Percentiles rank a stretch among this genome's conserved stretches.
Conservation (phyloP, 2,329 filamentous ascomycete genomes). For the Colletotrichum sojae region DNA sequence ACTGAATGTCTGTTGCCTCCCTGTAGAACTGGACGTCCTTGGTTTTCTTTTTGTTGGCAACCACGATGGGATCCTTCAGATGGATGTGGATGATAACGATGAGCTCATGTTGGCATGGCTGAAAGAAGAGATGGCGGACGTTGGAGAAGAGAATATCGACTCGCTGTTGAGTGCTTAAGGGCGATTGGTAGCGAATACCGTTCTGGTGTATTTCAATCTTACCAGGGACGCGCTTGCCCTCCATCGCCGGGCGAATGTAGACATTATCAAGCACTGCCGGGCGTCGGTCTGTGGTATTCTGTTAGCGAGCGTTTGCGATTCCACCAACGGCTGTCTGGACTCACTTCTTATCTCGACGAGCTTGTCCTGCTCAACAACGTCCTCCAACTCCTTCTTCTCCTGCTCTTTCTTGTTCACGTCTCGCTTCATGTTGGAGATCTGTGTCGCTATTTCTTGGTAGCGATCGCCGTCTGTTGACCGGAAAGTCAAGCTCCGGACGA, state of each 20-base stretch:
- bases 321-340: constrained; percentile 47
- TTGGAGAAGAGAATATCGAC: constrained; percentile 98
- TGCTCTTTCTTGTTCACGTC: constrained; percentile 93
- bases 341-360: constrained; percentile 92
- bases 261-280: constrained; percentile 93
- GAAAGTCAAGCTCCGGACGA: constrained; percentile 95
- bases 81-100: constrained; percentile 99
- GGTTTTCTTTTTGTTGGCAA: constrained; percentile 97
- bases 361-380: constrained; percentile 99
- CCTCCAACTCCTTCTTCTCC: constrained; percentile 99
- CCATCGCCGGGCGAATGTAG: constrained; percentile 94
- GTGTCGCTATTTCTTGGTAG: constrained; percentile 90
- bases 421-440: constrained; percentile 97
- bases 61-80: constrained; percentile 96
- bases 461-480: constrained; percentile 90
- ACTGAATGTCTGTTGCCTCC: constrained; percentile 98
- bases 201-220: constrained; percentile 99
- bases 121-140: constrained; percentile 98
- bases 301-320: not conserved
- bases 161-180: constrained; percentile 82
- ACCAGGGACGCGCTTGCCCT: constrained; percentile 96
- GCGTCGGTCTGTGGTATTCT: constrained; percentile 77
- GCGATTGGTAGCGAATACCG: constrained; percentile 93
- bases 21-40: constrained; percentile 99
- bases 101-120: constrained; percentile 94